phyloP scores from a whole-genome alignment of 2,329 filamentous ascomycete species.

The Trichoderma semiorbis region DNA sequence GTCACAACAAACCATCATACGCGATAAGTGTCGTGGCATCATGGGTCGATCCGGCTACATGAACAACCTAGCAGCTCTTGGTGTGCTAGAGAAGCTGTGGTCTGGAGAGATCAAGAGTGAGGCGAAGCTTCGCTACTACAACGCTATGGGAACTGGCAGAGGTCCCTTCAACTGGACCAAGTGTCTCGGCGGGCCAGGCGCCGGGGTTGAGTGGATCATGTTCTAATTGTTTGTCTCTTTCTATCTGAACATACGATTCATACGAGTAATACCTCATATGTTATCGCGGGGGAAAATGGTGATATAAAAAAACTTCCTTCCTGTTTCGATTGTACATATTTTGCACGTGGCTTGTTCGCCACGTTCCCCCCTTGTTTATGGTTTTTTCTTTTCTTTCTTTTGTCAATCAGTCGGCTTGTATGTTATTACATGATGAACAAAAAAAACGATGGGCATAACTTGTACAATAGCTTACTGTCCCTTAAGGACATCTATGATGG shows the following conservation, averaged over 20 bases:
- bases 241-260: not conserved
- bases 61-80: slow-evolving; percentile 84
- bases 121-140: slow-evolving; percentile 29
- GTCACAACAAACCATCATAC: slow-evolving; percentile 73
- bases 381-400: not conserved
- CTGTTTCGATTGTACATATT: slow-evolving; percentile 4
- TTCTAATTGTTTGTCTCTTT: slow-evolving; percentile 42
- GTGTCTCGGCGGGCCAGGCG: slow-evolving; percentile 53
- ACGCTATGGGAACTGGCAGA: slow-evolving; percentile 33
- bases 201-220: slow-evolving; percentile 66
- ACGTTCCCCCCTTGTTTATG: not conserved
- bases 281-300: not conserved
- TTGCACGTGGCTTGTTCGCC: not conserved
- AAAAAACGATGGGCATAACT: slow-evolving; percentile 11
- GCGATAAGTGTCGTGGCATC: slow-evolving; percentile 78
- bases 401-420: not conserved
- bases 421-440: slow-evolving; percentile 7
- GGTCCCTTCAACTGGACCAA: slow-evolving; percentile 57
- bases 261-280: not conserved
- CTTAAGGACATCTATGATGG: slow-evolving; percentile 2
- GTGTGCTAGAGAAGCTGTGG: slow-evolving; percentile 85
- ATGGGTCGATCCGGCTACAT: slow-evolving; percentile 87
- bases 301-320: not conserved
- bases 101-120: slow-evolving; percentile 47
- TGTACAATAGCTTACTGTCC: slow-evolving; percentile 12